Evolutionary conservation across 148 eudicot species (phyloP), one percentile per base, ranked within the genome.

Genomic region (Rhododendron mucronatum): DNA sequence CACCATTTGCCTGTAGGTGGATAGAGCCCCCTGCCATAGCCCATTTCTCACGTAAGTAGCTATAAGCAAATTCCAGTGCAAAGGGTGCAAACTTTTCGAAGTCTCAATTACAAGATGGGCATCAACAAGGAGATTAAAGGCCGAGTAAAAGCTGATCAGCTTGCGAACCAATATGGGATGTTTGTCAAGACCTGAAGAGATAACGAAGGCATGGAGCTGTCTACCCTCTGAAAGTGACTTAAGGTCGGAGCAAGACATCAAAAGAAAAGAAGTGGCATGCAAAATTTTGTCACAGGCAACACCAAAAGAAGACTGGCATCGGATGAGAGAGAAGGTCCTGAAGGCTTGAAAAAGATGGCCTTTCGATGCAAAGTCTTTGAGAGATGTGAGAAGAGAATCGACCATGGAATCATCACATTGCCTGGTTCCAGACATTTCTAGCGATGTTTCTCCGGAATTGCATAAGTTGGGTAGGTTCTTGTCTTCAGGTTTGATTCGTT

Each of bases 41-140:
- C 95, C 96, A 88, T 90, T 87, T 84, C 90, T 91, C 44, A 91
- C 86, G 82, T 93, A 94, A 30, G 92, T 84, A 81, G 96, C 91
- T 74, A 96, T 94, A 65, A 96, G 93, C 85, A 94, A 83, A 90
- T 96, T 96, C 99, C 99, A 96, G 78, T 89, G 89, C 88, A 93
- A 83, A 82, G 98, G 93, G 80, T 91, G 87, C 83, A 81, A 75
- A 87, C 89, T 85, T 77, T 84, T 87, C 78, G 98, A 94, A 74
- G 82, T 84, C 84, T 85, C 90, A 84, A 87, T 91, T 41, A 96
- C 74, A 35, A 88, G 67, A 84, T 87, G 93, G 39, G 96, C 96
- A 85, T 95, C 89, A 47, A 37, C 85, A 47, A 96, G 90, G 57
- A 88, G 90, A 92, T 89, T 86, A 30, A 87, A 92, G 33, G 88